Evolutionary conservation across 768 basidiomycete genomes (phyloP).

Genomic region (Lactarius psammicola): DNA sequence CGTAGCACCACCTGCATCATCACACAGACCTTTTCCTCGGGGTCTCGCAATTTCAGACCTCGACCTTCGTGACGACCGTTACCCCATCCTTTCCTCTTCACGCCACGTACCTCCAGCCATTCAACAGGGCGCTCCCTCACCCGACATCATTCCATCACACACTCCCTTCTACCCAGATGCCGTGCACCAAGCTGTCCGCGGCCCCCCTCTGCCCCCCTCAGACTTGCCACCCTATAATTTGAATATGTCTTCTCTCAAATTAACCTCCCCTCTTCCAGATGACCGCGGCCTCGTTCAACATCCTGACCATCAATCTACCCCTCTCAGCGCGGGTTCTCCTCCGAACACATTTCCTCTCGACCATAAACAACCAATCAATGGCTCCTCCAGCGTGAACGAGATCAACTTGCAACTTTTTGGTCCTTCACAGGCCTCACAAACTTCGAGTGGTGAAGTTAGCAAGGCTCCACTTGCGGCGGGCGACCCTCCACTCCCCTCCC

Average conservation of each 20-base stretch:
- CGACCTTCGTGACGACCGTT: slow-evolving; percentile 63
- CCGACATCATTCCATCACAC: slow-evolving; percentile 5
- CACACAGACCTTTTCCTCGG: slow-evolving; percentile 48
- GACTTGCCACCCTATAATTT: slow-evolving; percentile 4
- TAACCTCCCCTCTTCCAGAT: neutral
- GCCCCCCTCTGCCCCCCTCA: slow-evolving; percentile 8
- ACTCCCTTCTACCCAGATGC: slow-evolving; percentile 22
- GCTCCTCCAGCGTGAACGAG: slow-evolving; percentile 13
- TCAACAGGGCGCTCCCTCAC: neutral
- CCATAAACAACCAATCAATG: slow-evolving; percentile 12
- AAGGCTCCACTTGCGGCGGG: neutral
- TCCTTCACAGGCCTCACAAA: slow-evolving; percentile 25
- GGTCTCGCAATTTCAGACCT: slow-evolving; percentile 55
- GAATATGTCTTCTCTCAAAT: slow-evolving; percentile 6
- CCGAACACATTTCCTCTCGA: slow-evolving; percentile 14
- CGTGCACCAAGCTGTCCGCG: slow-evolving; percentile 19
- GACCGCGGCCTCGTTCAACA: slow-evolving; percentile 7
- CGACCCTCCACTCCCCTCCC: slow-evolving; percentile 4
- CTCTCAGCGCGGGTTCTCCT: neutral
- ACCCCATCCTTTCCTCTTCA: slow-evolving; percentile 40
- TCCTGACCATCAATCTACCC: slow-evolving; percentile 4
- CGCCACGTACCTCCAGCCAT: slow-evolving; percentile 20
- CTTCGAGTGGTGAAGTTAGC: slow-evolving; percentile 21
- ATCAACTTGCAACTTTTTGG: slow-evolving; percentile 16
- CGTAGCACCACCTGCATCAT: slow-evolving; percentile 28